Base-by-base conservation (phyloP, 1,139 yeast genomes). In the Zhuliangozyma parablackwelliae region DNA sequence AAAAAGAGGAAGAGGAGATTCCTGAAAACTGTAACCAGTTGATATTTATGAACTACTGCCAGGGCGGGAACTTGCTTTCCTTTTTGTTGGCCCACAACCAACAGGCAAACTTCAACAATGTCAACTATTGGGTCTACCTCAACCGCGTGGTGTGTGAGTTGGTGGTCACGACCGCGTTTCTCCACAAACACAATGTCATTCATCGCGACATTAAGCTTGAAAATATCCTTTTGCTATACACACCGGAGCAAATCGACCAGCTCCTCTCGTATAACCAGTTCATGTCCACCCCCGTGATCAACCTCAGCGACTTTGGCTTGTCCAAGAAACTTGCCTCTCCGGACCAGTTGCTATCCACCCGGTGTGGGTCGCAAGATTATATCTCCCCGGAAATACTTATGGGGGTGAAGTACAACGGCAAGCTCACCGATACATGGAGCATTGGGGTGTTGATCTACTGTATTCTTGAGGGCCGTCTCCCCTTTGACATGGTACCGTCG, bases 311-410 rank as follows among this genome's bases (percentile, higher is more conserved):
- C 63, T 81, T 92, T 60, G 98, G 98, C 0, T 70, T 92, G 23
- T 83, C 96, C 10, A 81, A 88, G 49, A 65, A 69, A 37, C 71
- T 90, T 16, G 76, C 74, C 33, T 72, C 75, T 1, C 67, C 63
- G 0, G 68, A 75, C 44, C 87, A 89, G 29, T 50, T 82, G 39
- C 69, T 94, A 24, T 71, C 83, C 2, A 90, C 97, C 1, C 64
- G 97, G 41, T 92, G 98, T 59, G 98, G 98, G 0, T 85, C 96
- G 1, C 96, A 88, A 46, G 97, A 92, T 57, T 92, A 92, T 50
- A 95, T 92, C 2, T 82, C 96, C 0, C 98, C 97, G 0, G 98
- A 92, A 56, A 65, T 92, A 27, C 65, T 92, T 30, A 79, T 92
- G 80, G 97, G 97, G 0, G 70, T 87, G 41, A 82, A 87, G 13